Evolutionary conservation across 768 basidiomycete genomes (phyloP), one percentile per base, ranked within the genome.

Genomic region (Agrocybe praecox): DNA sequence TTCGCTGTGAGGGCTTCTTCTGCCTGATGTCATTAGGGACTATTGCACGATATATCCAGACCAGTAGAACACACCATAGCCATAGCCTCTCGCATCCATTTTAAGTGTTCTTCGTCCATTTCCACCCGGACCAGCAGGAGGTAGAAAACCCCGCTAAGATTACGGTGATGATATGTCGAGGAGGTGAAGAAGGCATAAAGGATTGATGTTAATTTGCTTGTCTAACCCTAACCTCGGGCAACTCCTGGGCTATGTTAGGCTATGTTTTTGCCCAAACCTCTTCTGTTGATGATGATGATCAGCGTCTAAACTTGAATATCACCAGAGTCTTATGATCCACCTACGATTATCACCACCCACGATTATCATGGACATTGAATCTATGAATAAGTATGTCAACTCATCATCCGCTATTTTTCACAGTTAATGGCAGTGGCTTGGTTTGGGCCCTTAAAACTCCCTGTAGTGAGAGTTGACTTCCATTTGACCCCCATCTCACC

Each of bases 71-170:
- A 65, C 61, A 88, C 94, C 94, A 96, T 95, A 4, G 68, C 69
- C 78, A 96, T 83, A 2, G 95, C 94, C 62, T 87, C 81, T 49
- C 77, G 74, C 94, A 97, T 97, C 88, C 90, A 95, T 32, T 66
- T 62, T n/a, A 76, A 44, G 48, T 68, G 69, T 36, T 56, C 59
- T 12, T 55, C 46, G 34, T 54, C 57, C 58, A 61, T 62, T 19
- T 42, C 42, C 42, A 52, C 36, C 36, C n/a, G 36, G 36, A 15
- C 36, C 36, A n/a, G 36, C 36, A 40, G 36, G 36, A 40, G 36
- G 36, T 14, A 15, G 36, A 40, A n/a, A 12, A 12, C 5, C 26
- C 9, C 9, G 26, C 9, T 9, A 5, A 29, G 26, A 29, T 29
- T 29, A 14, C 36, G 12, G n/a, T 15, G 36, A 40, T 40, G 14